Conservation (phyloP, 2,329 filamentous ascomycete genomes). For the Monosporascus cannonballus region DNA sequence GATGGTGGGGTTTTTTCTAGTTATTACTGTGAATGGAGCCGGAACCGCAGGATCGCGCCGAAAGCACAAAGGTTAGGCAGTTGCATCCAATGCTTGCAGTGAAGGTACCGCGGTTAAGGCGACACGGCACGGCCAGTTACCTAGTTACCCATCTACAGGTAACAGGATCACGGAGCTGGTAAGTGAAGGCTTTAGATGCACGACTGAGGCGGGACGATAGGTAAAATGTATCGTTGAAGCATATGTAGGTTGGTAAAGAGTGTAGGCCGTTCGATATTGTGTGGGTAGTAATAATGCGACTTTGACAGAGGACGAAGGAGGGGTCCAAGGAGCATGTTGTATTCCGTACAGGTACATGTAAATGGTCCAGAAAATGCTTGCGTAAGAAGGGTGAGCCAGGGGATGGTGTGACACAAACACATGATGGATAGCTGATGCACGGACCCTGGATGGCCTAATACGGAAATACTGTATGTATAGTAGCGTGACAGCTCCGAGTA, state of each 20-base stretch:
- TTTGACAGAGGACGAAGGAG: not conserved
- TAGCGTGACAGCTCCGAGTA: too few species aligned
- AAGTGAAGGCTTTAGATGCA: not conserved
- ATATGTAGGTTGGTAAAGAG: not conserved
- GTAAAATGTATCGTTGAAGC: not conserved
- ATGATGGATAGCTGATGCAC: not conserved
- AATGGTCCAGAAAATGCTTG: not conserved
- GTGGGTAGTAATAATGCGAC: not conserved
- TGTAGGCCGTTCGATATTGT: not conserved
- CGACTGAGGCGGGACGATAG: not conserved
- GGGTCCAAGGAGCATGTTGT: not conserved
- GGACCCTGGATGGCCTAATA: not conserved
- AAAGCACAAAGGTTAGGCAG: too few species aligned
- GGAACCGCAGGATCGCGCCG: too few species aligned
- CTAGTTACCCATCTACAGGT: not conserved
- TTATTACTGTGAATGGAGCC: not conserved
- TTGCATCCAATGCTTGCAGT: too few species aligned
- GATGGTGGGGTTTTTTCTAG: slow-evolving; percentile 11
- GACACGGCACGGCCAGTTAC: too few species aligned
- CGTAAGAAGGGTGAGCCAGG: not conserved
- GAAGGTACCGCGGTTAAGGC: not conserved
- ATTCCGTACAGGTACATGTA: not conserved
- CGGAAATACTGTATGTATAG: not conserved
- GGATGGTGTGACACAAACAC: not conserved
- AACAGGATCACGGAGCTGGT: not conserved